These are phyloP conservation scores for Xeromyces bisporus DNA, from an alignment of 495 filamentous ascomycete species.

Conservation along the genomic window DNA sequence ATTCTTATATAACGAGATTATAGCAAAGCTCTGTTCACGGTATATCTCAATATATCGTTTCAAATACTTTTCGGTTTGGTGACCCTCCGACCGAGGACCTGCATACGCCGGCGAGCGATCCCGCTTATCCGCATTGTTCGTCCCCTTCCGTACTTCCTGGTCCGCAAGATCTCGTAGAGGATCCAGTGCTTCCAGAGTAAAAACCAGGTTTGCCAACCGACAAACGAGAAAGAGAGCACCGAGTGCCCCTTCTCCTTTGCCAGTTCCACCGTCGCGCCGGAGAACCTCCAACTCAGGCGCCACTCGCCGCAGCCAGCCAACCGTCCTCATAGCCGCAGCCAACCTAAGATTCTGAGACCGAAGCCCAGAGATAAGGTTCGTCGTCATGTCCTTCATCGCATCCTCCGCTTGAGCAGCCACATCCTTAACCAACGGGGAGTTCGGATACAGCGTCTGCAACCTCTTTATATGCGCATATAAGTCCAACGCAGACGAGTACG, in stretches of 20 bases:
- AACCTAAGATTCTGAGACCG: slow-evolving; percentile 68
- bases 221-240: slow-evolving; percentile 81
- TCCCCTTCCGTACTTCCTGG: slow-evolving; percentile 48
- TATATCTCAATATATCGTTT: slow-evolving; percentile 97
- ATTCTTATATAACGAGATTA: slow-evolving; percentile 78
- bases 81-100: slow-evolving; percentile 50
- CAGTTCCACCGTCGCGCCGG: slow-evolving; percentile 23
- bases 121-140: slow-evolving; percentile 10
- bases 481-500: slow-evolving; percentile 82
- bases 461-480: slow-evolving; percentile 87
- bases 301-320: slow-evolving; percentile 80
- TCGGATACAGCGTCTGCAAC: slow-evolving; percentile 64
- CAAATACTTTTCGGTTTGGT: slow-evolving; percentile 85
- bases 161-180: slow-evolving; percentile 80
- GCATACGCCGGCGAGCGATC: slow-evolving; percentile 9
- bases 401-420: slow-evolving; percentile 66
- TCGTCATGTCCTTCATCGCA: slow-evolving; percentile 78
- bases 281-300: slow-evolving; percentile 56
- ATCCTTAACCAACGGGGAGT: slow-evolving; percentile 54
- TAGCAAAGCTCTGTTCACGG: slow-evolving; percentile 91
- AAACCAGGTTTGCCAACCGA: slow-evolving; percentile 59
- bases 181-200: slow-evolving; percentile 68
- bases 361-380: slow-evolving; percentile 63
- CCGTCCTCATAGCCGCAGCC: slow-evolving; percentile 76
- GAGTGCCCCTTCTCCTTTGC: slow-evolving; percentile 41